These are phyloP conservation scores for Calocera cornea DNA, from an alignment of 768 basidiomycete species.

Conservation along the genomic window DNA sequence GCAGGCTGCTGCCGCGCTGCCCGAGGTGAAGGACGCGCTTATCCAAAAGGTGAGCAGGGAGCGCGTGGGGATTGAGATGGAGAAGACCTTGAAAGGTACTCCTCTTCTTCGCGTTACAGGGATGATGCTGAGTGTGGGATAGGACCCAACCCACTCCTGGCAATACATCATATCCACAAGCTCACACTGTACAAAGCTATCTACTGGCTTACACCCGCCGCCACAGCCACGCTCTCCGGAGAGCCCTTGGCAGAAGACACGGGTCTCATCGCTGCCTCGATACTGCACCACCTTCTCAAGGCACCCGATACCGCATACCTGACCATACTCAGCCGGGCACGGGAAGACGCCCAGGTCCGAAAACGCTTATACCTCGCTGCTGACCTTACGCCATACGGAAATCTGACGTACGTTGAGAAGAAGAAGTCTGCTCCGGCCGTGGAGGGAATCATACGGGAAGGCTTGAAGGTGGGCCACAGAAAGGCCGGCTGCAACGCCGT, in stretches of 20 bases:
- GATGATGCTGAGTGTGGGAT: background rate
- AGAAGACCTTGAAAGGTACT: slow-evolving; percentile 84
- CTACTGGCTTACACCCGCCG: slow-evolving; percentile 42
- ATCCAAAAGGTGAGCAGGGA: slow-evolving; percentile 76
- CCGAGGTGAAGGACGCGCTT: slow-evolving; percentile 42
- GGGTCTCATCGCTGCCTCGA: slow-evolving; percentile 42
- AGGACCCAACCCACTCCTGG: slow-evolving; percentile 63
- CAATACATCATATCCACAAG: slow-evolving; percentile 61
- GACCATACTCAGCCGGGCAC: slow-evolving; percentile 28
- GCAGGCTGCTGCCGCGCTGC: slow-evolving; percentile 44
- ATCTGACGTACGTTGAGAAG: slow-evolving; percentile 42
- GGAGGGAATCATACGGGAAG: slow-evolving; percentile 64
- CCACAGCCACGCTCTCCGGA: slow-evolving; percentile 34
- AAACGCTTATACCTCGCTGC: slow-evolving; percentile 68
- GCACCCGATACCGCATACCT: slow-evolving; percentile 32
- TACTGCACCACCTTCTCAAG: slow-evolving; percentile 38
- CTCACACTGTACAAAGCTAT: slow-evolving; percentile 57
- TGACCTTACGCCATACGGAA: slow-evolving; percentile 56
- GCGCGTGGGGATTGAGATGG: slow-evolving; percentile 78
- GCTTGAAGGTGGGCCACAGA: slow-evolving; percentile 57
- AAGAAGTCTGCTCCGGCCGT: slow-evolving; percentile 44
- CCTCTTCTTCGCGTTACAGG: background rate
- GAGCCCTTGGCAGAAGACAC: slow-evolving; percentile 27
- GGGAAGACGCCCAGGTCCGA: slow-evolving; percentile 28
- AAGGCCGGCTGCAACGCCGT: too few relatives aligned